Conservation (phyloP, 2,329 filamentous ascomycete species). For the Nothomitra cinnamomea region DNA sequence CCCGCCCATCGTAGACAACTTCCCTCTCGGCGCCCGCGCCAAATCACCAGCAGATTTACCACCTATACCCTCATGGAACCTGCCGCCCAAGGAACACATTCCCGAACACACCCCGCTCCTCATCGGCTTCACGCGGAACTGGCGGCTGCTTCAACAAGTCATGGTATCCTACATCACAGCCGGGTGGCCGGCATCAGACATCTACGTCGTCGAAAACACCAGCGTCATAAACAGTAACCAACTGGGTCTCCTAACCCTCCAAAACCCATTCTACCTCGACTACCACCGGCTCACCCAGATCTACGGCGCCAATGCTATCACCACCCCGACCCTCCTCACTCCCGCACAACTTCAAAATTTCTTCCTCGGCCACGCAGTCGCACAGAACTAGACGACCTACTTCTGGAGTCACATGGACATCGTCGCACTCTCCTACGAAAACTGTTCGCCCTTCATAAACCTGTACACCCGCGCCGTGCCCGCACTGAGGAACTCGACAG, state of each 20-base stretch:
- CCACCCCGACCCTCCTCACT: conserved; percentile 33
- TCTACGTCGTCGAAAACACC: conserved; percentile 43
- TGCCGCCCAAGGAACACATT: conserved; percentile 13
- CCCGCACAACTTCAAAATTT: conserved; percentile 41
- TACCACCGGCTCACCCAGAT: conserved; percentile 28
- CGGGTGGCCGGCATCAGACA: conserved; percentile 39
- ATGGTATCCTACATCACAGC: conserved; percentile 40
- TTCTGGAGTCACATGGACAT: conserved; percentile 43
- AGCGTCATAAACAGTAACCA: conserved; percentile 37
- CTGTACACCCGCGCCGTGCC: not conserved
- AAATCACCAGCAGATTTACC: conserved; percentile 17
- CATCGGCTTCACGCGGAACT: conserved; percentile 42
- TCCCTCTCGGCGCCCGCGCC: conserved; percentile 1
- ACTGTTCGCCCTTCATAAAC: conserved; percentile 11
- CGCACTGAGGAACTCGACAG: not conserved
- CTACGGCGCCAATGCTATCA: conserved; percentile 35
- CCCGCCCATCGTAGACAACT: not conserved
- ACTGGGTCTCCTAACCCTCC: conserved; percentile 28
- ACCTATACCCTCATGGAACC: conserved; percentile 29
- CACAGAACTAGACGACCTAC: conserved; percentile 30
- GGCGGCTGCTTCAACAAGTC: conserved; percentile 36
- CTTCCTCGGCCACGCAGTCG: conserved; percentile 29
- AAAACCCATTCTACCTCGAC: conserved; percentile 41
- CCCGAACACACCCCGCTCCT: conserved; percentile 29
- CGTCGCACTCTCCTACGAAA: conserved; percentile 27